A percentile compares a stretch with the other conserved stretches of the same genome.
phyloP scores from a whole-genome alignment of 1,284 basidiomycete genomes.

The Ganoderma resinaceum region DNA sequence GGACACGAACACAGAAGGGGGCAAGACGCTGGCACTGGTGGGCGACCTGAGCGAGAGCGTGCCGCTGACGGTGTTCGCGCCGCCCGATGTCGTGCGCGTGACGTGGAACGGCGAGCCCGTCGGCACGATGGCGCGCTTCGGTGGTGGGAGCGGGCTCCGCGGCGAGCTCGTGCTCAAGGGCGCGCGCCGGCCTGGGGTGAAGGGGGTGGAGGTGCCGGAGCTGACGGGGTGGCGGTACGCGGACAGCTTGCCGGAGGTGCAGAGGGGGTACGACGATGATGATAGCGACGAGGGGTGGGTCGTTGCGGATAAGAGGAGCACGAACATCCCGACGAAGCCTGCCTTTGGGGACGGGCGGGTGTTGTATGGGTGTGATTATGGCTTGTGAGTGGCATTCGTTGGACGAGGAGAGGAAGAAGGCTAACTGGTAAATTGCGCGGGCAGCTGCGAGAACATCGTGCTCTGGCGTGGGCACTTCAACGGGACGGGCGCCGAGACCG shows the following conservation, averaged over 20 bases:
- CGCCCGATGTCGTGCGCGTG: constrained; percentile 54
- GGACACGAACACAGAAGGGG: not conserved
- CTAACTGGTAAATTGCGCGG: not conserved
- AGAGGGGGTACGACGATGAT: constrained; percentile 59
- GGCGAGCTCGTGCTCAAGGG: constrained; percentile 34
- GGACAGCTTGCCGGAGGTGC: constrained; percentile 76
- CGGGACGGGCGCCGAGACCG: constrained; percentile 61
- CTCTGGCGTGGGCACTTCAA: constrained; percentile 84
- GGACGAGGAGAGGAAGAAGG: not conserved
- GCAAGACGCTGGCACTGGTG: constrained; percentile 45
- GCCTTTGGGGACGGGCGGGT: constrained; percentile 77
- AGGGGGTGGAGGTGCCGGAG: constrained; percentile 41
- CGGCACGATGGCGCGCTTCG: constrained; percentile 26
- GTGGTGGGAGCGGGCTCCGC: constrained; percentile 24
- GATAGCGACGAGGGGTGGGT: constrained; percentile 56
- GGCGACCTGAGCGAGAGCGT: constrained; percentile 56
- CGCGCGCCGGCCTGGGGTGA: constrained; percentile 2
- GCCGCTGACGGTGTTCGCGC: constrained; percentile 58
- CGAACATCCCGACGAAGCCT: constrained; percentile 72
- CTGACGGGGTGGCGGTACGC: constrained; percentile 72
- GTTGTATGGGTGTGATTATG: constrained; percentile 84
- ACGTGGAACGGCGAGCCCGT: constrained; percentile 75
- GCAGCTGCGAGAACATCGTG: constrained; percentile 79
- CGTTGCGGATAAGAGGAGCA: constrained; percentile 71
- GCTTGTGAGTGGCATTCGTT: constrained; percentile 60